A percentile compares a stretch with the other conserved stretches of the same genome.
phyloP scores from a whole-genome alignment of 129 eudicot species.

The Centrapalus pauciflorus region DNA sequence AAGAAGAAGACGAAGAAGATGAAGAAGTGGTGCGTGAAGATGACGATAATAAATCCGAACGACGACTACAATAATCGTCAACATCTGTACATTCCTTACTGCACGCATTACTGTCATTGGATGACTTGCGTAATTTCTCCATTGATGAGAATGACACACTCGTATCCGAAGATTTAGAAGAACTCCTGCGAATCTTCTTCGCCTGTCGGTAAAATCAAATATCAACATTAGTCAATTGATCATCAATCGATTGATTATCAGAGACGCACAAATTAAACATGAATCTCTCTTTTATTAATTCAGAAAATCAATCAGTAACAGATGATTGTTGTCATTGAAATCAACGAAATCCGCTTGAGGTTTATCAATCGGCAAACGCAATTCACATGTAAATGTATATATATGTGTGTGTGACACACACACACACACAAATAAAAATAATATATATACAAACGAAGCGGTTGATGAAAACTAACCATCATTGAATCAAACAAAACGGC shows the following conservation, averaged over 20 bases:
- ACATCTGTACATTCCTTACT: conserved; percentile 8
- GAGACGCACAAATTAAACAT: not conserved
- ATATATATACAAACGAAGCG: not conserved
- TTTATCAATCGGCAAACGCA: not conserved
- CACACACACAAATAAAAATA: not conserved
- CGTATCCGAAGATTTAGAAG: conserved; percentile 22
- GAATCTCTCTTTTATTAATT: not conserved
- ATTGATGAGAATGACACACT: not conserved
- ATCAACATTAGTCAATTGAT: not conserved
- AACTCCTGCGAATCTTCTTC: conserved; percentile 30
- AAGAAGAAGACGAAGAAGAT: conserved; percentile 20
- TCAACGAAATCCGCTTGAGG: not conserved
- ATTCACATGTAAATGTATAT: not conserved
- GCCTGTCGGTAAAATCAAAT: conserved; percentile 15
- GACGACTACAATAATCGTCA: conserved; percentile 18
- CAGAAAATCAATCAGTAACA: not conserved
- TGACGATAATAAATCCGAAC: conserved; percentile 20
- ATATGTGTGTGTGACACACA: too few relatives aligned
- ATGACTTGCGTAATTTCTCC: conserved; percentile 1
- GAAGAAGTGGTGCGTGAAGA: conserved; percentile 24
- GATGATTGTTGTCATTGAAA: not conserved
- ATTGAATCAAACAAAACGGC: conserved; percentile 30
- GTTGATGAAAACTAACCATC: conserved; percentile 27
- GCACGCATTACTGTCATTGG: conserved; percentile 3
- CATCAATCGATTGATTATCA: not conserved